Percentiles rank a stretch among this genome's conserved stretches.
These are phyloP conservation scores for Candida corydali DNA, from an alignment of 805 yeast species.

Conservation along the genomic window DNA sequence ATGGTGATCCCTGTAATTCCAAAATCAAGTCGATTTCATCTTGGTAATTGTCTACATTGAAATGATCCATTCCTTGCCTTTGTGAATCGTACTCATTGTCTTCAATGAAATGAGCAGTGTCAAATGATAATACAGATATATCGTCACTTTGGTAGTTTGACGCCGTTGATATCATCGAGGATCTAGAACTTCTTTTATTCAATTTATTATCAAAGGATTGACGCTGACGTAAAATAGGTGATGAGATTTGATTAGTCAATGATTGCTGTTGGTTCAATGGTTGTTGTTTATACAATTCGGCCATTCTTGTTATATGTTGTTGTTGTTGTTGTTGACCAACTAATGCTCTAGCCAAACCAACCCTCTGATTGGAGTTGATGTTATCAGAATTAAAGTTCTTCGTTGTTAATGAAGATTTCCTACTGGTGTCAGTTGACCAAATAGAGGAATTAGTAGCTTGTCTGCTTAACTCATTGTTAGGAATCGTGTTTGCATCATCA, in stretches of 20 bases:
- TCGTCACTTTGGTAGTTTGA: slow-evolving; percentile 22
- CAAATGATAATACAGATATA: slow-evolving; percentile 33
- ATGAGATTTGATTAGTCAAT: slow-evolving; percentile 3
- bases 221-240: slow-evolving; percentile 11
- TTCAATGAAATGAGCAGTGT: slow-evolving; percentile 20
- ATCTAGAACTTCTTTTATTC: slow-evolving; percentile 29
- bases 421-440: slow-evolving; percentile 33
- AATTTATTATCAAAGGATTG: slow-evolving; percentile 25
- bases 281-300: not conserved
- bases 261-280: not conserved
- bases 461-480: slow-evolving; percentile 14
- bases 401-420: slow-evolving; percentile 25
- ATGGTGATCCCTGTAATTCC: slow-evolving; percentile 71
- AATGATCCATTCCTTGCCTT: slow-evolving; percentile 27
- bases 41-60: slow-evolving; percentile 37
- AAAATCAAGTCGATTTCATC: slow-evolving; percentile 54
- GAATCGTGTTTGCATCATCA: not conserved
- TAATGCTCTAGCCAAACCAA: slow-evolving; percentile 41
- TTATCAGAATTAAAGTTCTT: slow-evolving; percentile 23
- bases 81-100: slow-evolving; percentile 9
- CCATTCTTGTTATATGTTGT: slow-evolving; percentile 4
- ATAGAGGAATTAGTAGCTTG: slow-evolving; percentile 29
- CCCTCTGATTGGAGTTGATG: slow-evolving; percentile 16
- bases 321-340: slow-evolving; percentile 15
- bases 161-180: slow-evolving; percentile 30